Conservation (phyloP, 2,329 filamentous ascomycete species). For the Aspergillus pseudonomiae region DNA sequence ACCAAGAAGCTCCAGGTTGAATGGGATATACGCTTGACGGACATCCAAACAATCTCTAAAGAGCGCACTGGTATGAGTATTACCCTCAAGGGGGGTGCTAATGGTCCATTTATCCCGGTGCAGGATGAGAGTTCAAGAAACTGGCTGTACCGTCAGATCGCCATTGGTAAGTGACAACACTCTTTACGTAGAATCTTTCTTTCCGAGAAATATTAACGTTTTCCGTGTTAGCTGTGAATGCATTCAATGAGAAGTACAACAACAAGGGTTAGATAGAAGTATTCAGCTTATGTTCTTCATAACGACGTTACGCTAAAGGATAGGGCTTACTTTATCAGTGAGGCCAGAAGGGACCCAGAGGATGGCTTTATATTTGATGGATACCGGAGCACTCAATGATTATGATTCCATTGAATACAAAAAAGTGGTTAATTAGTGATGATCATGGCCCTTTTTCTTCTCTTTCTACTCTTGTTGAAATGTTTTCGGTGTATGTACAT, state of each 20-base stretch:
- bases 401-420: neutral
- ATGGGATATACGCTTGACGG: conserved; percentile 95
- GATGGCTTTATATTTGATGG: neutral
- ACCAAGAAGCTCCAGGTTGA: conserved; percentile 83
- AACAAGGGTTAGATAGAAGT: conserved; percentile 14
- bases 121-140: conserved; percentile 78
- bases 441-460: neutral
- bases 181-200: neutral
- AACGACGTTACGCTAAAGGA: conserved; percentile 13
- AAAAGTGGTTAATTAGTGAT: neutral
- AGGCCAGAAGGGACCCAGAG: neutral
- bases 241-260: conserved; percentile 69
- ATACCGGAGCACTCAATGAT: neutral
- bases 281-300: neutral
- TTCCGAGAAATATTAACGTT: conserved; percentile 14
- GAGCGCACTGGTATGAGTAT: conserved; percentile 93
- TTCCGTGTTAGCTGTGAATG: conserved; percentile 57
- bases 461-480: neutral
- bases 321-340: neutral
- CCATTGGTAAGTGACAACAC: conserved; percentile 50
- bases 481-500: neutral
- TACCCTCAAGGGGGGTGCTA: conserved; percentile 82
- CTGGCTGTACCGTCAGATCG: conserved; percentile 69
- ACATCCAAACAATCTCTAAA: conserved; percentile 95
- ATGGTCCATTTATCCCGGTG: conserved; percentile 92